These are phyloP conservation scores for Yamadazyma endophytica DNA, from an alignment of 805 yeast species.

Conservation along the genomic window DNA sequence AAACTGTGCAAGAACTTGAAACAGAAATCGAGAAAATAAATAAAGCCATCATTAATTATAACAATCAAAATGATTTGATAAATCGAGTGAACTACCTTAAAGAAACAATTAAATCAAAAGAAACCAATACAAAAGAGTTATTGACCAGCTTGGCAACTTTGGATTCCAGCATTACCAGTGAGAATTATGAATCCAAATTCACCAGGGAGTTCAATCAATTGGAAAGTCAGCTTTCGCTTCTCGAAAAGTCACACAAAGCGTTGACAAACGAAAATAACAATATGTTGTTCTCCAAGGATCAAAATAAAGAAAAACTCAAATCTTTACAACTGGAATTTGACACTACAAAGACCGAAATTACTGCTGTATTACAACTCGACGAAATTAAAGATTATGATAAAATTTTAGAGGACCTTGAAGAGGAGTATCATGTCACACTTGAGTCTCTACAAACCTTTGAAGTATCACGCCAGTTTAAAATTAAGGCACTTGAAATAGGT, in stretches of 20 bases:
- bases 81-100: conserved; percentile 11
- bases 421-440: conserved; percentile 54
- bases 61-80: conserved; percentile 8
- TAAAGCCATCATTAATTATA: conserved; percentile 6
- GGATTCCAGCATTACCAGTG: neutral
- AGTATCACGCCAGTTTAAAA: conserved; percentile 67
- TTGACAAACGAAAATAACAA: neutral
- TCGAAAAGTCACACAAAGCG: neutral
- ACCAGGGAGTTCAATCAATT: neutral
- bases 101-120: conserved; percentile 9
- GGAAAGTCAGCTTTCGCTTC: neutral
- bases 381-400: conserved; percentile 51
- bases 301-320: conserved; percentile 1
- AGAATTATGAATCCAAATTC: conserved; percentile 3
- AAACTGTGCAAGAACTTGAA: conserved; percentile 23
- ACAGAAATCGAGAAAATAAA: conserved; percentile 8
- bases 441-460: conserved; percentile 66
- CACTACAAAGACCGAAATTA: conserved; percentile 11
- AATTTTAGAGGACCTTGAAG: conserved; percentile 53
- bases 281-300: neutral
- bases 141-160: conserved; percentile 3
- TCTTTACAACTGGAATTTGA: conserved; percentile 1
- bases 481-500: conserved; percentile 65
- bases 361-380: conserved; percentile 22
- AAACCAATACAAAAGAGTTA: conserved; percentile 1